Percentiles rank a stretch among this genome's conserved stretches.
Conservation (phyloP, 768 basidiomycete species). For the Mycena haematopus region DNA sequence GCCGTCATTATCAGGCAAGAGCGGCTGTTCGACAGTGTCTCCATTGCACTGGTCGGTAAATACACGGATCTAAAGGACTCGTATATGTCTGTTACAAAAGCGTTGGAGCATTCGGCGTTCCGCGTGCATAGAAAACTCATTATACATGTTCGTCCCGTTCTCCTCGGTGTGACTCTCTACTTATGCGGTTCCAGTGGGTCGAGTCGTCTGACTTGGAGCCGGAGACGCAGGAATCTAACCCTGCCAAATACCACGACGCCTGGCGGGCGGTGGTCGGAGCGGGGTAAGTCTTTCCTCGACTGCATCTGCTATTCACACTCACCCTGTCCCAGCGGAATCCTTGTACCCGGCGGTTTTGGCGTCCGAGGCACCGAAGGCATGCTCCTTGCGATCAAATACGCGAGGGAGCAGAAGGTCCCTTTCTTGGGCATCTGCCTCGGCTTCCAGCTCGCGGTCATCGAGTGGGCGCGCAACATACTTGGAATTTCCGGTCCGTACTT, state of each 20-base stretch:
- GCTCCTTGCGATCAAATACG: slow-evolving; percentile 98
- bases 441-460: slow-evolving; percentile 95
- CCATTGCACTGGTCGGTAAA: slow-evolving; percentile 93
- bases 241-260: slow-evolving; percentile 93
- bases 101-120: slow-evolving; percentile 96
- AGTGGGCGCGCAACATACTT: slow-evolving; percentile 90
- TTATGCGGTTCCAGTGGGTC: slow-evolving; percentile 74
- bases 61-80: slow-evolving; percentile 97
- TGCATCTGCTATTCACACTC: slow-evolving; percentile 13
- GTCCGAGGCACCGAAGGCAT: slow-evolving; percentile 71
- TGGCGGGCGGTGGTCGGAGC: slow-evolving; percentile 93
- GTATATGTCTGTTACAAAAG: slow-evolving; percentile 97
- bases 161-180: background rate
- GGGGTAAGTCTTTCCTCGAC: slow-evolving; percentile 54
- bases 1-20: slow-evolving; percentile 77
- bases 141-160: too few relatives aligned
- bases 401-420: slow-evolving; percentile 91
- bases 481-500: slow-evolving; percentile 63
- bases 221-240: slow-evolving; percentile 76
- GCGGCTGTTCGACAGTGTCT: slow-evolving; percentile 86
- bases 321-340: slow-evolving; percentile 73
- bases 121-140: slow-evolving; percentile 45
- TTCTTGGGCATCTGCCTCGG: slow-evolving; percentile 98
- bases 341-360: slow-evolving; percentile 97
- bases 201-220: slow-evolving; percentile 92